A percentile compares a stretch with the other conserved stretches of the same genome.
Conservation (phyloP, 140 eudicot genomes). For the Stevia rebaudiana region DNA sequence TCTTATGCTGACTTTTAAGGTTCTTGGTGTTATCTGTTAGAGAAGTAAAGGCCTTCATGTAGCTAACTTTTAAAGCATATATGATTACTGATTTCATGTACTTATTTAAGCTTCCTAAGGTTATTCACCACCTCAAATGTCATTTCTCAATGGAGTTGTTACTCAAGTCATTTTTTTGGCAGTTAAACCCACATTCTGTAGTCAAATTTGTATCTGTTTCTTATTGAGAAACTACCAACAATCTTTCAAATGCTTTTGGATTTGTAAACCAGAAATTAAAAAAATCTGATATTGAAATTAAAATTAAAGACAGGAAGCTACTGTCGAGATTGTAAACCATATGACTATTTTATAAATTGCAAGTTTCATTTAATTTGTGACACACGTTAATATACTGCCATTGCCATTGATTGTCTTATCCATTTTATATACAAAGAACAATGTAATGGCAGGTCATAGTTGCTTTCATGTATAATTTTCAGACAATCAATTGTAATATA, state of each 20-base stretch:
- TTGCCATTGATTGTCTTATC: too few species aligned
- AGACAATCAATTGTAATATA: too few species aligned
- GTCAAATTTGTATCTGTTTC: background rate
- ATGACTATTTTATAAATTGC: too few species aligned
- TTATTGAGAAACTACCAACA: constrained; percentile 7
- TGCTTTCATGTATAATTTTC: too few species aligned
- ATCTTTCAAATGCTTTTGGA: background rate
- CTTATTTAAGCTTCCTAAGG: background rate
- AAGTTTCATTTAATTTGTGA: too few species aligned
- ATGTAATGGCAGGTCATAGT: too few species aligned
- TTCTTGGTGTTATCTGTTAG: background rate
- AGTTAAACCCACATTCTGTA: background rate
- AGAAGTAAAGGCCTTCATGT: too few species aligned
- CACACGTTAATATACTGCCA: too few species aligned
- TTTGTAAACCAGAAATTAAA: background rate
- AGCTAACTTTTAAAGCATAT: background rate
- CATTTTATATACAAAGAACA: too few species aligned
- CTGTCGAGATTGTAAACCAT: too few species aligned
- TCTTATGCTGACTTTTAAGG: background rate
- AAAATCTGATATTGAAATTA: too few species aligned
- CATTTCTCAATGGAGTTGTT: background rate
- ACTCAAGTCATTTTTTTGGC: background rate
- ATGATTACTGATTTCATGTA: background rate
- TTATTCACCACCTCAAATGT: background rate
- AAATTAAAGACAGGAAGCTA: background rate